Conservation (phyloP, 2,329 filamentous ascomycete species). For the Seiridium cupressi region DNA sequence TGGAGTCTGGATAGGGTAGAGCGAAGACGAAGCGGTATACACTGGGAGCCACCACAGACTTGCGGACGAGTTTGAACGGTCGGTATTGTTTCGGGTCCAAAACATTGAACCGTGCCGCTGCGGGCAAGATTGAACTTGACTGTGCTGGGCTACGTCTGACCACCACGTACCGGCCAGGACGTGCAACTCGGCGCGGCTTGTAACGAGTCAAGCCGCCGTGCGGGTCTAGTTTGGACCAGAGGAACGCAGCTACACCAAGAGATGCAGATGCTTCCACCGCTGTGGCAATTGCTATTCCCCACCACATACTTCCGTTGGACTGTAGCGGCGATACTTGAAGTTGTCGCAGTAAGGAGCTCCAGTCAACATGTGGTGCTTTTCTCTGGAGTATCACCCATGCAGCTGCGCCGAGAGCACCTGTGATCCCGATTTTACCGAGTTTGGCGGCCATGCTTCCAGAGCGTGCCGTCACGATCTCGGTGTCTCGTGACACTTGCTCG, state of each 20-base stretch:
- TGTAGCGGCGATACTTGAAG: neutral
- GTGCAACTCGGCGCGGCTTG: neutral
- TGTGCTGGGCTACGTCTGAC: neutral
- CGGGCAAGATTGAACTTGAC: neutral
- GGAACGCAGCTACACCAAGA: neutral
- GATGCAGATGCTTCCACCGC: slow-evolving; percentile 1
- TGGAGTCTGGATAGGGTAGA: slow-evolving; percentile 39
- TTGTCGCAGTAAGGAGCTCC: neutral
- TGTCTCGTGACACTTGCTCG: neutral
- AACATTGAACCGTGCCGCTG: neutral
- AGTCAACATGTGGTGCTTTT: neutral
- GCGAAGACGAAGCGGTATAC: slow-evolving; percentile 46
- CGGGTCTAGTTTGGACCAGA: slow-evolving; percentile 1
- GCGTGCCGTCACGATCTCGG: neutral
- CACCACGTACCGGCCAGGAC: neutral
- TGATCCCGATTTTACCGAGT: neutral
- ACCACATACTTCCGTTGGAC: neutral
- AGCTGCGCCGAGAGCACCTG: neutral
- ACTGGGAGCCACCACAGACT: slow-evolving; percentile 37
- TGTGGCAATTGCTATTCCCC: neutral
- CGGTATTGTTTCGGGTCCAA: slow-evolving; percentile 1
- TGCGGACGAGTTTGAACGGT: slow-evolving; percentile 14
- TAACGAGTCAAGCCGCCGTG: neutral
- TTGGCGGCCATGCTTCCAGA: neutral
- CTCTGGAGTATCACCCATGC: neutral